Evolutionary conservation across 1,284 basidiomycete species (phyloP).

Genomic region (Cryptococcus maquisensis): DNA sequence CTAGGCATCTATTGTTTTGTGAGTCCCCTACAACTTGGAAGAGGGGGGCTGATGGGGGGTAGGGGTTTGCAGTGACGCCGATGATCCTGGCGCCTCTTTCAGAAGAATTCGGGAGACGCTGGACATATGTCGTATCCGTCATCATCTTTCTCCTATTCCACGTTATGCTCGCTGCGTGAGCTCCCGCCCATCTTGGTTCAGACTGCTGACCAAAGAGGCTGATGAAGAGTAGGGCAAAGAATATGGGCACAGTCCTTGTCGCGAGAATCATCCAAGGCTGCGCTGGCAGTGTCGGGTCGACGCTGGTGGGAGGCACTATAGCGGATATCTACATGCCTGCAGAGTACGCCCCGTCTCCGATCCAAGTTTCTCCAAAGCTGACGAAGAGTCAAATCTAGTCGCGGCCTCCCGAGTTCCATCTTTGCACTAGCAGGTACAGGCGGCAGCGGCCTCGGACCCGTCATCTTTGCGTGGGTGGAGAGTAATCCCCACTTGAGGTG

Average conservation of each 20-base stretch:
- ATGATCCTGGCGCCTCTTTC: constrained; percentile 68
- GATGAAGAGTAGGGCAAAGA: constrained; percentile 53
- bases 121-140: constrained; percentile 60
- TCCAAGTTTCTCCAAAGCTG: not conserved
- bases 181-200: constrained; percentile 9
- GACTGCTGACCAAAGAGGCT: not conserved
- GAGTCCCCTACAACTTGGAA: not conserved
- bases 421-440: constrained; percentile 60
- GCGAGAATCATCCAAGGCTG: constrained; percentile 65
- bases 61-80: constrained; percentile 68
- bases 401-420: constrained; percentile 63
- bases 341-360: constrained; percentile 51
- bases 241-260: constrained; percentile 65
- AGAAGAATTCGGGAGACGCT: constrained; percentile 70
- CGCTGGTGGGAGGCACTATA: constrained; percentile 73
- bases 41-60: constrained; percentile 4
- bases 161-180: constrained; percentile 61
- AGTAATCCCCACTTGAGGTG: constrained; percentile 60
- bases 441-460: constrained; percentile 62
- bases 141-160: constrained; percentile 61
- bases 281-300: constrained; percentile 60
- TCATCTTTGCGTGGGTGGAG: constrained; percentile 67
- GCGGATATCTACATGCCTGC: constrained; percentile 64
- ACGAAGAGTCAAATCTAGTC: constrained; percentile 11
- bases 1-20: constrained; percentile 57